Evolutionary conservation across 768 basidiomycete species (phyloP), one percentile per base, ranked within the genome.

Genomic region (Mycena galericulata): DNA sequence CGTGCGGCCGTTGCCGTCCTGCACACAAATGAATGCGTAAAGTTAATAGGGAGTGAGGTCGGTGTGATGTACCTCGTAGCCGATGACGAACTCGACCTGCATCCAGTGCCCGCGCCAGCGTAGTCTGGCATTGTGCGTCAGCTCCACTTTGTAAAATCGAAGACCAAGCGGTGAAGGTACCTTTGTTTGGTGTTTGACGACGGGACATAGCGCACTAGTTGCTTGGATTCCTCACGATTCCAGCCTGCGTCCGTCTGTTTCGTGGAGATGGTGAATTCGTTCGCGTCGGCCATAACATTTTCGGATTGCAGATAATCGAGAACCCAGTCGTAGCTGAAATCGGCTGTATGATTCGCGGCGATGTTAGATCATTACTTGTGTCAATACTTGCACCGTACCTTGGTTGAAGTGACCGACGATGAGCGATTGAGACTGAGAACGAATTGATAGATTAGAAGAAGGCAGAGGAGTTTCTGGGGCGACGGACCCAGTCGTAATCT

Each of bases 291-390:
- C 76, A 76, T 76, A 27, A 75, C 68, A 30, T 75, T 70, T 34
- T 75, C 72, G 57, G 68, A 65, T 62, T 71, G 64, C 15, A 79
- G 62, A 56, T 74, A 78, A 15, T 67, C 57, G 20, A 75, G 62
- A 17, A 79, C 68, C 78, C 78, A 79, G 50, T 78, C 78, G 62
- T 76, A 78, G 15, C 71, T 66, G 14, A 69, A 75, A 50, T 79
- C 76, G 0, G 69, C 69, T 55, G 45, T 15, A 7, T 3, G n/a
- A n/a, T n/a, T n/a, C n/a, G n/a, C n/a, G n/a, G n/a, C 14, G n/a
- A 18, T 18, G 32, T 38, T 15, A 65, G 24, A 24, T 14, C 34
- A 32, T 58, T n/a, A 53, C 12, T 10, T 9, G 7, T 12, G 24
- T n/a, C n/a, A n/a, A n/a, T 15, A 8, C n/a, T 7, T 11, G 38